Evolutionary conservation across 495 filamentous ascomycete species (phyloP).

Genomic region (Penicillium egyptiacum): DNA sequence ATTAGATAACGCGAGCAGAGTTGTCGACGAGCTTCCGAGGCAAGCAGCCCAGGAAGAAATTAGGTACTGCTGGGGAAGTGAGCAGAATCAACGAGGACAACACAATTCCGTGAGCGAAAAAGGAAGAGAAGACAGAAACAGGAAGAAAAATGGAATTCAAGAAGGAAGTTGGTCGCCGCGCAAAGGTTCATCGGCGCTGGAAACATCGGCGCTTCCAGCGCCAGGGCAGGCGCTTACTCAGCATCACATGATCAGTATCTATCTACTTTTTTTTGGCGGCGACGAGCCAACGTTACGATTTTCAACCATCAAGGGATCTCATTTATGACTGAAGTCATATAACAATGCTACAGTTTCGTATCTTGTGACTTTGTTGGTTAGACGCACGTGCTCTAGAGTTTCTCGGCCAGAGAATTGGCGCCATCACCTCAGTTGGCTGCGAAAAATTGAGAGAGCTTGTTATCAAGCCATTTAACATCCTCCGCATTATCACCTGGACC

Average conservation of each 20-base stretch:
- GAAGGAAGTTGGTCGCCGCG: constrained; percentile 4
- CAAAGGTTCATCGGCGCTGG: constrained; percentile 21
- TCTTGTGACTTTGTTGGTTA: not conserved
- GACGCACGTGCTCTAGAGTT: constrained; percentile 8
- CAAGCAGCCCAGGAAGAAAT: not conserved
- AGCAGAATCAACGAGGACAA: constrained; percentile 3
- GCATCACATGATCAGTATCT: constrained; percentile 16
- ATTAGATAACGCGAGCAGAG: constrained; percentile 28
- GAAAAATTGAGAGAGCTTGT: constrained; percentile 55
- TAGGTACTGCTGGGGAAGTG: not conserved
- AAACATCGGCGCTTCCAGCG: constrained; percentile 20
- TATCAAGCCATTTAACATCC: constrained; percentile 67
- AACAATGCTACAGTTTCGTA: not conserved
- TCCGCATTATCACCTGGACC: constrained; percentile 63
- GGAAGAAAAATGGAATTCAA: constrained; percentile 13
- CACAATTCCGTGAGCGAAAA: not conserved
- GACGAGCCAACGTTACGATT: not conserved
- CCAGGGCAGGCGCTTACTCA: constrained; percentile 19
- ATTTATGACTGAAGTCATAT: not conserved
- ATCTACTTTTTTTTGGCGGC: not conserved
- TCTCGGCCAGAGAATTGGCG: constrained; percentile 10
- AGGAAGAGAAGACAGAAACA: constrained; percentile 9
- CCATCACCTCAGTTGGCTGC: constrained; percentile 18
- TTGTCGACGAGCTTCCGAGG: not conserved
- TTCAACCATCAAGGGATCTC: not conserved